Conservation (phyloP, 805 yeast species). For the Saccharomycopsis sp. region DNA sequence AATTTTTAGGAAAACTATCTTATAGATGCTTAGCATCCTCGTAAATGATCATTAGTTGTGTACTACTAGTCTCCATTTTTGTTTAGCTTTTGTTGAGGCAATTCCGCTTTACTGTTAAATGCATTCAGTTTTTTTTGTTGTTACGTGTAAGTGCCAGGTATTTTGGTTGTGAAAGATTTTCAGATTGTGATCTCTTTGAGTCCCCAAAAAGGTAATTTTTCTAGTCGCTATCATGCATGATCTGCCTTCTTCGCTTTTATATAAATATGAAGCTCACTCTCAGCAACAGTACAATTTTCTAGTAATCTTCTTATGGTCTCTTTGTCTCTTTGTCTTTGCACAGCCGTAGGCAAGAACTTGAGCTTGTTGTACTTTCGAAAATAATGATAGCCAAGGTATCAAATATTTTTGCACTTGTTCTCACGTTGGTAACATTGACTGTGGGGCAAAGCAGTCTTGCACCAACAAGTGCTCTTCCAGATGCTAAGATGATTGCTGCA, state of each 20-base stretch:
- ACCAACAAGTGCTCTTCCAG: constrained; percentile 6
- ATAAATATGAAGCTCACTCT: not conserved
- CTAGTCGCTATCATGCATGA: not conserved
- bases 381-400: not conserved
- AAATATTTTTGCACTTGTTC: not conserved
- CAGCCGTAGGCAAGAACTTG: not conserved
- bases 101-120: not conserved
- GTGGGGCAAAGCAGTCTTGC: not conserved
- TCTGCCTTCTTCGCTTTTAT: not conserved
- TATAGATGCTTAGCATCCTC: not conserved
- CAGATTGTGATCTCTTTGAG: not conserved
- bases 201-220: not conserved
- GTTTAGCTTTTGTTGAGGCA: not conserved
- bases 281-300: too few relatives aligned
- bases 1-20: not conserved
- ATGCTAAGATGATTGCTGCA: constrained; percentile 27
- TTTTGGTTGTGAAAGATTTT: too few relatives aligned
- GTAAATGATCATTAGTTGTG: not conserved
- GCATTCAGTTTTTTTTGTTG: not conserved
- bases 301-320: not conserved
- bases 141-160: too few relatives aligned
- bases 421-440: not conserved
- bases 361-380: not conserved
- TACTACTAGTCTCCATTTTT: not conserved
- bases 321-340: not conserved